Percentiles rank a stretch among this genome's conserved stretches.
phyloP scores from a whole-genome alignment of 345 rosid species.

The Brassica cretica region DNA sequence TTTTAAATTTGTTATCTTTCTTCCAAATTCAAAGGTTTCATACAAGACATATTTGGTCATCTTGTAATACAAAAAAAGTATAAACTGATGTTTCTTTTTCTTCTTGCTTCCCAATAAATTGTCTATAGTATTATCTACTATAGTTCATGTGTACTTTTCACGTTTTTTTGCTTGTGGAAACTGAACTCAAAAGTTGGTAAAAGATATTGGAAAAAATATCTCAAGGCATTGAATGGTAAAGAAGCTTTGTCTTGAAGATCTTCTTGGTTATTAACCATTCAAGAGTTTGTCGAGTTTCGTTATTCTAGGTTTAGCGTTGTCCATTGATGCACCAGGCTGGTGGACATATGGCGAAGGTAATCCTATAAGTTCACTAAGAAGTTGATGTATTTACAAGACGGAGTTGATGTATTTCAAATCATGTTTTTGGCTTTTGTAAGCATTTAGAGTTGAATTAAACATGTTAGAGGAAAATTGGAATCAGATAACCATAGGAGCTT shows the following conservation, averaged over 20 bases:
- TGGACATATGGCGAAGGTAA: neutral
- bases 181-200: constrained; percentile 16
- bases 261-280: neutral
- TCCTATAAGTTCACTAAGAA: constrained; percentile 25
- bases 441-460: neutral
- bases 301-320: constrained; percentile 14
- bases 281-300: neutral
- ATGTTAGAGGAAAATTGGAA: constrained; percentile 14
- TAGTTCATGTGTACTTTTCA: neutral
- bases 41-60: neutral
- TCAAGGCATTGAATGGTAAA: constrained; percentile 13
- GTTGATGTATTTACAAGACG: constrained; percentile 8
- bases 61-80: neutral
- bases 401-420: neutral
- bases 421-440: too few relatives aligned
- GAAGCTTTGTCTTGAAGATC: constrained; percentile 1
- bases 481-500: constrained; percentile 15
- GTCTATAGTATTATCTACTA: neutral
- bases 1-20: neutral
- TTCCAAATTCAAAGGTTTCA: neutral
- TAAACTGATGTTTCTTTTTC: neutral
- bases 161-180: constrained; percentile 23
- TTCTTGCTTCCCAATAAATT: neutral
- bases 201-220: neutral
- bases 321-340: neutral